Percentiles rank a stretch among this genome's conserved stretches.
Evolutionary conservation across 2,329 filamentous ascomycete genomes (phyloP).

Genomic region (Leptographium radiaticola): DNA sequence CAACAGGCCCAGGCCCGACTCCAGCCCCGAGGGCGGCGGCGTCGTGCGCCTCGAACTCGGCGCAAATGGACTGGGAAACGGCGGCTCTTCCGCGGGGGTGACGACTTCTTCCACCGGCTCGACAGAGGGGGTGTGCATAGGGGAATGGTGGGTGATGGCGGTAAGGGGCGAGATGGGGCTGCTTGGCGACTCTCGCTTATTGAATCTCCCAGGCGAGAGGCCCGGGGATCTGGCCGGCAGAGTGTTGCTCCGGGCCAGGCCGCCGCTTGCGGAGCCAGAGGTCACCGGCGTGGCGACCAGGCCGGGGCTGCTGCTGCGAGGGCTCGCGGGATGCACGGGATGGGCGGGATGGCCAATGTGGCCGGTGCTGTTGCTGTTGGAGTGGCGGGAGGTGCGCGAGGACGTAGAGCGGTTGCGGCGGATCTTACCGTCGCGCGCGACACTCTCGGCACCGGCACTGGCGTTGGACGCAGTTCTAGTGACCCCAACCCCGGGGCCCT

Average conservation of each 20-base stretch:
- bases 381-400: slow-evolving; percentile 71
- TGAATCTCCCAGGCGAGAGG: slow-evolving; percentile 53
- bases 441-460: slow-evolving; percentile 77
- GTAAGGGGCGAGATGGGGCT: slow-evolving; percentile 20
- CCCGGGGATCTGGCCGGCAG: slow-evolving; percentile 77
- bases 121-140: slow-evolving; percentile 32
- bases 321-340: slow-evolving; percentile 34
- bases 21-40: not conserved
- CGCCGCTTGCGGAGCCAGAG: slow-evolving; percentile 19
- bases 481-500: slow-evolving; percentile 43
- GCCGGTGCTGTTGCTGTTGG: slow-evolving; percentile 27
- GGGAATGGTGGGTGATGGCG: slow-evolving; percentile 26
- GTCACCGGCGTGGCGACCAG: slow-evolving; percentile 37
- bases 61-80: not conserved
- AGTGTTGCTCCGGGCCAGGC: slow-evolving; percentile 65
- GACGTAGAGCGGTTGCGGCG: slow-evolving; percentile 86
- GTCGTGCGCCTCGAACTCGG: not conserved
- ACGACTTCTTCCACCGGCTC: slow-evolving; percentile 24
- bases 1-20: not conserved
- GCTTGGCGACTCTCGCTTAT: slow-evolving; percentile 22
- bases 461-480: slow-evolving; percentile 73
- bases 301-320: slow-evolving; percentile 51
- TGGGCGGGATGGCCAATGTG: slow-evolving; percentile 32
- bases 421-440: slow-evolving; percentile 66
- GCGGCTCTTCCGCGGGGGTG: slow-evolving; percentile 18